These are phyloP conservation scores for Backusella macrospora DNA, from an alignment of 192 early-diverging fungal genomes.

Conservation along the genomic window DNA sequence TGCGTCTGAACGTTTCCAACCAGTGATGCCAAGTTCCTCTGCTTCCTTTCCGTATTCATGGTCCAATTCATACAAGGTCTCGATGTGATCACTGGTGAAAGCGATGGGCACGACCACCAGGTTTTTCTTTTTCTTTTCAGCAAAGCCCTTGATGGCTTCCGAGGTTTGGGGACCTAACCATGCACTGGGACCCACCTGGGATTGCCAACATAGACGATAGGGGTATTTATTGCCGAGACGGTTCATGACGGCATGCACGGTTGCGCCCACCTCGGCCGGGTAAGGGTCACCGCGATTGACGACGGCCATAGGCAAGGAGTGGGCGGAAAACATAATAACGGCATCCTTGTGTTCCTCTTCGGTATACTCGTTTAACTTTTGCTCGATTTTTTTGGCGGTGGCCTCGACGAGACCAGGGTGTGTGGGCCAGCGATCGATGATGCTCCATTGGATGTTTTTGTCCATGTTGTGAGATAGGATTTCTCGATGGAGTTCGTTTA, in stretches of 20 bases:
- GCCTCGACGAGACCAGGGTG: slow-evolving; percentile 84
- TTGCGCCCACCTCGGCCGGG: slow-evolving; percentile 83
- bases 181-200: slow-evolving; percentile 87
- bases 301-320: slow-evolving; percentile 92
- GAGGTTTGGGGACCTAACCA: slow-evolving; percentile 94
- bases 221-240: slow-evolving; percentile 74
- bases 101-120: slow-evolving; percentile 91
- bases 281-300: slow-evolving; percentile 93
- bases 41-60: slow-evolving; percentile 90
- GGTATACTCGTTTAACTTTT: slow-evolving; percentile 66
- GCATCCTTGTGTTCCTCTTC: slow-evolving; percentile 67
- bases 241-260: slow-evolving; percentile 81
- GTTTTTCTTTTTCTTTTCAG: slow-evolving; percentile 75
- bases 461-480: slow-evolving; percentile 65
- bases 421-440: slow-evolving; percentile 95
- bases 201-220: slow-evolving; percentile 93
- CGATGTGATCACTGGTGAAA: slow-evolving; percentile 96
- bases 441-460: slow-evolving; percentile 81
- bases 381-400: slow-evolving; percentile 81
- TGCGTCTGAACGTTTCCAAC: slow-evolving; percentile 87
- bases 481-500: slow-evolving; percentile 84
- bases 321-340: slow-evolving; percentile 92
- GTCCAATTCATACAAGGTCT: slow-evolving; percentile 97
- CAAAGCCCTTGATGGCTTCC: slow-evolving; percentile 76
- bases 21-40: slow-evolving; percentile 79